These are phyloP conservation scores for Naganishia antarctica DNA, from an alignment of 768 basidiomycete genomes.

Conservation along the genomic window DNA sequence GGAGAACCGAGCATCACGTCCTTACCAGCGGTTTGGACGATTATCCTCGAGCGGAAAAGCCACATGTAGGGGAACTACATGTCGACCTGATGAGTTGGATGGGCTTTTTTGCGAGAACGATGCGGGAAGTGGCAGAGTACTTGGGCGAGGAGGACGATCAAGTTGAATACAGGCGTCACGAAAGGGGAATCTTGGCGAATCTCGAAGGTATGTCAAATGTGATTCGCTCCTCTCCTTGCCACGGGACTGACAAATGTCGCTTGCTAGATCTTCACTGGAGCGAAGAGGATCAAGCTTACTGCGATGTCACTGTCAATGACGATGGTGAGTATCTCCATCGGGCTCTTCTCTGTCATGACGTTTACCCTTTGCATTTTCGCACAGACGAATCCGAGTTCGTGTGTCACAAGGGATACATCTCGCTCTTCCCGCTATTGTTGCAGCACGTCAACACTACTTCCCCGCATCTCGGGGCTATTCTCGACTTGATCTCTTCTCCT, in stretches of 20 bases:
- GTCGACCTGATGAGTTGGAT: conserved; percentile 93
- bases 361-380: neutral
- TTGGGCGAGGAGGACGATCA: conserved; percentile 80
- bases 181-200: conserved; percentile 74
- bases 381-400: conserved; percentile 85
- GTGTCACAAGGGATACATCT: conserved; percentile 88
- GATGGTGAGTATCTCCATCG: conserved; percentile 58
- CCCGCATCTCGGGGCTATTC: conserved; percentile 70
- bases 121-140: conserved; percentile 82
- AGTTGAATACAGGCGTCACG: conserved; percentile 68
- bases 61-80: conserved; percentile 87
- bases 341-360: neutral
- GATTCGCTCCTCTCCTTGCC: neutral
- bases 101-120: conserved; percentile 89
- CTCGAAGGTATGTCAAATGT: conserved; percentile 56
- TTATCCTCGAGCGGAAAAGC: conserved; percentile 75
- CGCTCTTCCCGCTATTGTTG: conserved; percentile 86
- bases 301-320: conserved; percentile 75
- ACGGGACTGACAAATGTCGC: conserved; percentile 40
- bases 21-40: conserved; percentile 95
- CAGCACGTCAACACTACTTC: conserved; percentile 72
- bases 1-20: conserved; percentile 68
- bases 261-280: conserved; percentile 80
- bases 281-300: conserved; percentile 84
- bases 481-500: conserved; percentile 74